Evolutionary conservation across 2,329 filamentous ascomycete species (phyloP).

Genomic region (Elsinoe australis): DNA sequence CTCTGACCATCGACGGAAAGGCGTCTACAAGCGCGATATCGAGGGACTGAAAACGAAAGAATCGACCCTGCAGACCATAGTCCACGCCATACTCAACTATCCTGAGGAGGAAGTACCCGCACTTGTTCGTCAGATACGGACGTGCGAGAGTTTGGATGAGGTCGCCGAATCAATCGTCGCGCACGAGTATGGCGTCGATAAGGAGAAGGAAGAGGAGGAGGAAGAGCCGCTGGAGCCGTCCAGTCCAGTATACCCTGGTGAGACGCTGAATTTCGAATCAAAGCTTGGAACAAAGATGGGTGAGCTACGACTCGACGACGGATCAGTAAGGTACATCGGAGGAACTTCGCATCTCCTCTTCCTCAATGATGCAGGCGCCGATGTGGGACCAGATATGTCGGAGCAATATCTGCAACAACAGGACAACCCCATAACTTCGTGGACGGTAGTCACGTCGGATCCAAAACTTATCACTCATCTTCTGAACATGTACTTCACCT

Average conservation of each 20-base stretch:
- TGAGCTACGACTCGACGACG: slow-evolving; percentile 77
- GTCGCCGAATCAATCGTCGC: slow-evolving; percentile 54
- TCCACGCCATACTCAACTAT: slow-evolving; percentile 87
- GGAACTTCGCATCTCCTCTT: slow-evolving; percentile 92
- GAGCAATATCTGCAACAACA: slow-evolving; percentile 43
- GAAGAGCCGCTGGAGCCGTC: slow-evolving; percentile 30
- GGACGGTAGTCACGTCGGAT: slow-evolving; percentile 81
- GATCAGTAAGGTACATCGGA: slow-evolving; percentile 81
- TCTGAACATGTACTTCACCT: slow-evolving; percentile 95
- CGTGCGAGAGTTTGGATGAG: slow-evolving; percentile 66
- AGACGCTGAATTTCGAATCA: slow-evolving; percentile 53
- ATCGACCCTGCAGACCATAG: slow-evolving; percentile 82
- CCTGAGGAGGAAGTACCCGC: slow-evolving; percentile 76
- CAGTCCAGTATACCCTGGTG: slow-evolving; percentile 31
- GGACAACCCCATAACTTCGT: slow-evolving; percentile 69
- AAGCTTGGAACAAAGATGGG: slow-evolving; percentile 91
- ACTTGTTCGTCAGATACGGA: slow-evolving; percentile 78
- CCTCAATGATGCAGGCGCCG: slow-evolving; percentile 40
- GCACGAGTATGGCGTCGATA: slow-evolving; percentile 43
- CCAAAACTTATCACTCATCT: slow-evolving; percentile 73
- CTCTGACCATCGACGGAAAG: slow-evolving; percentile 91
- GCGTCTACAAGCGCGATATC: slow-evolving; percentile 90
- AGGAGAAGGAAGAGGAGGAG: slow-evolving; percentile 39
- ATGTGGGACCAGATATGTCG: neutral
- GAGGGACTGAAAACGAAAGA: slow-evolving; percentile 80